phyloP scores from a whole-genome alignment of 805 yeast species.

The Barnettozyma vustinii region DNA sequence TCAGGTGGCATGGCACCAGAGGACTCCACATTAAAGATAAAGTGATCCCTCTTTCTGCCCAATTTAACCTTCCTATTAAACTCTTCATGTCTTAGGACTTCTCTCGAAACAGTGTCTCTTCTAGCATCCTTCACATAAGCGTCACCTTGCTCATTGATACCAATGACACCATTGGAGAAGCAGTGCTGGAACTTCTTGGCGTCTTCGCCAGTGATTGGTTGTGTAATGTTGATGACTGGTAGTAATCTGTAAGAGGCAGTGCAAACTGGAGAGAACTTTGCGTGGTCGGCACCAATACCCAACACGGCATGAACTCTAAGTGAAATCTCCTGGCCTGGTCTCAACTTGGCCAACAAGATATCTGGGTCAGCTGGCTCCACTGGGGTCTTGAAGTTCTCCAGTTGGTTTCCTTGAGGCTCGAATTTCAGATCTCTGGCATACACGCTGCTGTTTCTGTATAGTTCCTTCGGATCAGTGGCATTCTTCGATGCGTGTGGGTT shows the following conservation, averaged over 20 bases:
- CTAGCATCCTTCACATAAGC: constrained; percentile 88
- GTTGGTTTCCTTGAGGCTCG: constrained; percentile 88
- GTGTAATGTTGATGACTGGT: constrained; percentile 75
- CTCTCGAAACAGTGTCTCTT: constrained; percentile 95
- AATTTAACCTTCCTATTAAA: constrained; percentile 84
- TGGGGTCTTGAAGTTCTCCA: constrained; percentile 63
- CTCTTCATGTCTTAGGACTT: constrained; percentile 89
- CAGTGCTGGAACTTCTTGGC: constrained; percentile 82
- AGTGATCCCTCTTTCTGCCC: constrained; percentile 89
- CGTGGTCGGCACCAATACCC: constrained; percentile 93
- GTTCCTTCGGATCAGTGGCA: constrained; percentile 73
- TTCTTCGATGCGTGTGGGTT: constrained; percentile 79
- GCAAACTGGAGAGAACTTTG: constrained; percentile 94
- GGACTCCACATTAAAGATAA: constrained; percentile 89
- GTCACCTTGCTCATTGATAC: constrained; percentile 53
- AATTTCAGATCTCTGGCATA: constrained; percentile 87
- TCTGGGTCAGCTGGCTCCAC: constrained; percentile 83
- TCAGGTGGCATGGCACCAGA: constrained; percentile 97
- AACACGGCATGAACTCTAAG: constrained; percentile 84
- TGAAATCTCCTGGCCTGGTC: constrained; percentile 96
- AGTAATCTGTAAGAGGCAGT: constrained; percentile 93
- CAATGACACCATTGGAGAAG: constrained; percentile 92
- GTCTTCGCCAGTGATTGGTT: constrained; percentile 69
- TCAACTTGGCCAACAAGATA: constrained; percentile 81
- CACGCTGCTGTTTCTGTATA: constrained; percentile 79